phyloP scores from a whole-genome alignment of 306 rosid species.

The Gastrolobium villosum region DNA sequence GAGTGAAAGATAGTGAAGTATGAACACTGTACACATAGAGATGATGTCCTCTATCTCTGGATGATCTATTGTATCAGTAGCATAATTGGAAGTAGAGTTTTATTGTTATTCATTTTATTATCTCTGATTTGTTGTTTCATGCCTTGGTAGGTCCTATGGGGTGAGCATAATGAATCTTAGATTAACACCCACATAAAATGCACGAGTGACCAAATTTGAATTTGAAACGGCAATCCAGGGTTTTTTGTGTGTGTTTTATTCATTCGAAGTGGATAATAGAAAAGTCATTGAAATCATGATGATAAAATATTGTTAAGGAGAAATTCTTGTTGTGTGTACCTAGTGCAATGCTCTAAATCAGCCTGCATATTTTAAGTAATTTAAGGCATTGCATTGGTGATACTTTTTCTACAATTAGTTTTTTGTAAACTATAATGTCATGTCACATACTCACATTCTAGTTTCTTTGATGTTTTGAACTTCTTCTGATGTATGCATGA shows the following conservation, averaged over 20 bases:
- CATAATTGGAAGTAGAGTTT: slow-evolving; percentile 1
- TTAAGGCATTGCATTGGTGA: background rate
- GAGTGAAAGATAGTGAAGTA: slow-evolving; percentile 21
- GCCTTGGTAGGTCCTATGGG: background rate
- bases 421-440: background rate
- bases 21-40: background rate
- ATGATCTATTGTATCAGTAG: slow-evolving; percentile 7
- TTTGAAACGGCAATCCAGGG: slow-evolving; percentile 2
- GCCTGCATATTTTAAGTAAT: background rate
- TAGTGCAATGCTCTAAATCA: slow-evolving; percentile 7
- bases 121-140: background rate
- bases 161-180: background rate
- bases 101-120: background rate
- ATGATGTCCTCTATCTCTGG: slow-evolving; percentile 13
- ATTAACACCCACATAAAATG: background rate
- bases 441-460: background rate
- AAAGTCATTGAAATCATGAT: background rate
- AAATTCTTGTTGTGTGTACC: slow-evolving; percentile 26
- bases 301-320: background rate
- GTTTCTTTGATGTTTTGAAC: slow-evolving; percentile 30
- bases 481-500: background rate
- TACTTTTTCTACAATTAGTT: background rate
- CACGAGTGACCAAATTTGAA: slow-evolving; percentile 1
- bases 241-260: slow-evolving; percentile 1
- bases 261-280: background rate